A percentile compares a stretch with the other conserved stretches of the same genome.
Evolutionary conservation across 179 eudicot species (phyloP).

Genomic region (Beta macrorhiza): DNA sequence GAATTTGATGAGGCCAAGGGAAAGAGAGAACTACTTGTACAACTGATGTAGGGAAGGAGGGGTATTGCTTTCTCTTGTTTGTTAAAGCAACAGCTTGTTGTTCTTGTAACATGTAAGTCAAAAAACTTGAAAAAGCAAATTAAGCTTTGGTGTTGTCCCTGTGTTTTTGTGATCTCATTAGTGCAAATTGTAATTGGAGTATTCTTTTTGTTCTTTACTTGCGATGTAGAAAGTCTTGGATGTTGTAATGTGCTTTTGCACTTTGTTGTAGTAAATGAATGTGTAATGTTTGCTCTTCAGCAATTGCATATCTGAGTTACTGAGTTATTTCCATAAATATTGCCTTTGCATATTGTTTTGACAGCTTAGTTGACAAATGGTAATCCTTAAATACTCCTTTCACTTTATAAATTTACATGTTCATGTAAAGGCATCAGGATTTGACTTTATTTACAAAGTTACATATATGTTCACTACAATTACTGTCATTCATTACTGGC

Average conservation of each 20-base stretch:
- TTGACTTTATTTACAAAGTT: too few relatives aligned
- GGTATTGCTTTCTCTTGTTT: slow-evolving; percentile 18
- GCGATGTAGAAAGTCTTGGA: slow-evolving; percentile 31
- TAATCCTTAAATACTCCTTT: too few relatives aligned
- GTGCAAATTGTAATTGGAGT: slow-evolving; percentile 22
- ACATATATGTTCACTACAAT: too few relatives aligned
- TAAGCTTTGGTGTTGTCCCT: not conserved
- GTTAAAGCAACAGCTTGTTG: slow-evolving; percentile 78
- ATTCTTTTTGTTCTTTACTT: slow-evolving; percentile 30
- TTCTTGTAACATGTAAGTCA: slow-evolving; percentile 30
- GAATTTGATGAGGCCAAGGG: slow-evolving; percentile 39
- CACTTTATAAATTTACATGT: too few relatives aligned
- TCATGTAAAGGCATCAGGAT: too few relatives aligned
- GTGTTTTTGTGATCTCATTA: slow-evolving; percentile 13
- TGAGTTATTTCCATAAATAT: not conserved
- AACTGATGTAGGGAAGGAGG: slow-evolving; percentile 24
- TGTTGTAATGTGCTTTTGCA: slow-evolving; percentile 25
- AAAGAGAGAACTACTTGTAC: slow-evolving; percentile 34
- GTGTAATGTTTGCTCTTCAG: not conserved
- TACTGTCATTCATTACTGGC: too few relatives aligned
- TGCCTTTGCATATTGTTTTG: not conserved
- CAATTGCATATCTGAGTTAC: not conserved
- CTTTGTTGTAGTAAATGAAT: slow-evolving; percentile 28
- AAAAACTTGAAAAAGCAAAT: slow-evolving; percentile 15
- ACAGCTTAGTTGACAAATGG: not conserved